These are phyloP conservation scores for Huntiella moniliformis DNA, from an alignment of 2,329 filamentous ascomycete genomes.

Conservation along the genomic window DNA sequence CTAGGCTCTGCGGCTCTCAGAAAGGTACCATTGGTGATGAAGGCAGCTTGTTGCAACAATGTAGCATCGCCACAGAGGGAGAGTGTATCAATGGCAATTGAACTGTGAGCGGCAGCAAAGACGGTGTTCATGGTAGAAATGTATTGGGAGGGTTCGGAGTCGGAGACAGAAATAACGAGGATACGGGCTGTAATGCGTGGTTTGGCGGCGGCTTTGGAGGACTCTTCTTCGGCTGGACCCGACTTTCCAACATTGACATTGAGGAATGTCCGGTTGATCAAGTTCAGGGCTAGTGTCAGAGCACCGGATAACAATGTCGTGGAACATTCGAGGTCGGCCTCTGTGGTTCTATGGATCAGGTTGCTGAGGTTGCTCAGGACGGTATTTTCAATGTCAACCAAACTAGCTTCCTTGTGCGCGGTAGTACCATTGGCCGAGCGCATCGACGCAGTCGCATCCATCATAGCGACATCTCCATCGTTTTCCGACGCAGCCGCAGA, in stretches of 20 bases:
- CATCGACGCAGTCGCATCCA: slow-evolving; percentile 21
- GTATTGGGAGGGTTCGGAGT: slow-evolving; percentile 72
- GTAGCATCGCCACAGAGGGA: slow-evolving; percentile 72
- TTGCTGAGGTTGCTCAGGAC: slow-evolving; percentile 54
- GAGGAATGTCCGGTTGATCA: slow-evolving; percentile 70
- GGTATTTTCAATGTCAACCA: slow-evolving; percentile 67
- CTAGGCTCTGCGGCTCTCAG: slow-evolving; percentile 35
- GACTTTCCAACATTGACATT: slow-evolving; percentile 29
- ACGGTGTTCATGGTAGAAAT: slow-evolving; percentile 98
- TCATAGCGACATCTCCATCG: slow-evolving; percentile 41
- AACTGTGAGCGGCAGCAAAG: slow-evolving; percentile 77
- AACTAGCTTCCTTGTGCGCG: slow-evolving; percentile 87
- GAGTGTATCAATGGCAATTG: slow-evolving; percentile 81
- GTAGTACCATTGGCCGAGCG: slow-evolving; percentile 14
- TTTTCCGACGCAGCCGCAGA: slow-evolving; percentile 14
- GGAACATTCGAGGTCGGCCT: slow-evolving; percentile 46
- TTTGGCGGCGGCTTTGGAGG: slow-evolving; percentile 36
- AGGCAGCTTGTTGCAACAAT: slow-evolving; percentile 76
- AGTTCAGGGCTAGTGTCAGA: slow-evolving; percentile 68
- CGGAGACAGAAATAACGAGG: slow-evolving; percentile 75
- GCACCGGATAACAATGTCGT: slow-evolving; percentile 84
- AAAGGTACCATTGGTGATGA: slow-evolving; percentile 41
- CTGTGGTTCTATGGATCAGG: slow-evolving; percentile 52
- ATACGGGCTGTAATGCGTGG: slow-evolving; percentile 40
- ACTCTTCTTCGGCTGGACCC: slow-evolving; percentile 21